A percentile compares a stretch with the other conserved stretches of the same genome.
phyloP scores from a whole-genome alignment of 176 grass and related monocot species.

The Rhynchospora pubera region DNA sequence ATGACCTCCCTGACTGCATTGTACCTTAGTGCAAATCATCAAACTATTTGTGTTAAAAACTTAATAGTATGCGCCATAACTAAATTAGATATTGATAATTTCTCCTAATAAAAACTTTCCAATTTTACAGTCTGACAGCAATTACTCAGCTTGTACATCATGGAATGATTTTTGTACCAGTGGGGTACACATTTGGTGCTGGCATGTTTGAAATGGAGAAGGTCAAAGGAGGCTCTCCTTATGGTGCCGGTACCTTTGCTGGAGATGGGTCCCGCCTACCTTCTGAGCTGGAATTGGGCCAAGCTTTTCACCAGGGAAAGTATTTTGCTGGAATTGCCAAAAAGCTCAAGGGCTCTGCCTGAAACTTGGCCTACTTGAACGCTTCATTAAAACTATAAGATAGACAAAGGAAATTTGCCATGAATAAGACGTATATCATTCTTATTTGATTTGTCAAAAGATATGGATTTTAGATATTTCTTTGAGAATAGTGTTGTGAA shows the following conservation, averaged over 20 bases:
- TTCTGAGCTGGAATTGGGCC: constrained; percentile 53
- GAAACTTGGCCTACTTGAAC: constrained; percentile 7
- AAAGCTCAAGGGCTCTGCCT: constrained; percentile 52
- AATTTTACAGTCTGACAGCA: constrained; percentile 41
- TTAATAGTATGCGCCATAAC: not conserved
- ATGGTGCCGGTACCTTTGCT: constrained; percentile 55
- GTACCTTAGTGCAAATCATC: not conserved
- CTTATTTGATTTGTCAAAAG: not conserved
- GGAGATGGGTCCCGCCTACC: constrained; percentile 58
- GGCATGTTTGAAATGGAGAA: constrained; percentile 65
- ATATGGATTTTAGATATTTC: not conserved
- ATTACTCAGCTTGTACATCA: constrained; percentile 72
- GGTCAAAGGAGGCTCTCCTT: constrained; percentile 60
- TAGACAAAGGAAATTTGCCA: not conserved
- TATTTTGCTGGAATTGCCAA: constrained; percentile 64
- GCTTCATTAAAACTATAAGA: not conserved
- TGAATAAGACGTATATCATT: constrained; percentile 1
- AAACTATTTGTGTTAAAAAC: no score
- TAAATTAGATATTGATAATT: not conserved
- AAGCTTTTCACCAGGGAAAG: constrained; percentile 70
- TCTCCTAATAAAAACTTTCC: not conserved
- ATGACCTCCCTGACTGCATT: not conserved
- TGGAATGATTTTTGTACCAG: constrained; percentile 73
- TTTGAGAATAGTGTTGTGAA: not conserved
- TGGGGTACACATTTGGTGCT: constrained; percentile 69